These are phyloP conservation scores for Camellia granthamiana DNA, from an alignment of 148 eudicot species.

Conservation along the genomic window DNA sequence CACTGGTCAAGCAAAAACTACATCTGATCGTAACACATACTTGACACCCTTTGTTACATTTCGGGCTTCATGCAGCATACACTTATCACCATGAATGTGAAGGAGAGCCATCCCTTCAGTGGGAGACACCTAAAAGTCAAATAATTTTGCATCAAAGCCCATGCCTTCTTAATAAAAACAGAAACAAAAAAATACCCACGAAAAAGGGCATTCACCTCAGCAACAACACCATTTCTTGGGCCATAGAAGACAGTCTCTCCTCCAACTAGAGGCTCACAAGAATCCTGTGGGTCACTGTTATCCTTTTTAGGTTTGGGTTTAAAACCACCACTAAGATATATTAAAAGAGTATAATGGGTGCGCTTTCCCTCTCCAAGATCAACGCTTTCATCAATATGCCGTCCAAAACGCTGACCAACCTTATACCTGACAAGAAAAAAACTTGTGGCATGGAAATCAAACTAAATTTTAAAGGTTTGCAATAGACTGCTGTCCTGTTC, in stretches of 20 bases:
- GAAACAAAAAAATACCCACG: background rate
- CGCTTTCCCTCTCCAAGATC: constrained; percentile 75
- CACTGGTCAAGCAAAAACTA: constrained; percentile 58
- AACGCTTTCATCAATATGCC: constrained; percentile 89
- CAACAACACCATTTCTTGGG: constrained; percentile 65
- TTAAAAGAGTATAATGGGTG: constrained; percentile 72
- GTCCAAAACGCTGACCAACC: constrained; percentile 86
- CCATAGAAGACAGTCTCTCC: constrained; percentile 98
- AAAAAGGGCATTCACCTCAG: constrained; percentile 54
- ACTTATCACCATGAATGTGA: constrained; percentile 85
- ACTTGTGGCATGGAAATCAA: background rate
- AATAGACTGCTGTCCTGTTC: background rate
- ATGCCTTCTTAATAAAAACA: background rate
- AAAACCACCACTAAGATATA: constrained; percentile 74
- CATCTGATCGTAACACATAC: constrained; percentile 90
- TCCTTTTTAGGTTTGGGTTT: constrained; percentile 54
- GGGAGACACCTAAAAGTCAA: constrained; percentile 65
- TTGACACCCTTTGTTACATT: constrained; percentile 81
- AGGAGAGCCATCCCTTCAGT: constrained; percentile 89
- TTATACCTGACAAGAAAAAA: constrained; percentile 57
- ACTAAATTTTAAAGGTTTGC: background rate
- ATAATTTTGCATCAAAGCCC: constrained; percentile 6
- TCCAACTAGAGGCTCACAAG: constrained; percentile 66
- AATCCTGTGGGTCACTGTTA: constrained; percentile 30
- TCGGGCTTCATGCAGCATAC: constrained; percentile 96